phyloP scores from a whole-genome alignment of 2,329 filamentous ascomycete species.

The Colletotrichum eremochloae region DNA sequence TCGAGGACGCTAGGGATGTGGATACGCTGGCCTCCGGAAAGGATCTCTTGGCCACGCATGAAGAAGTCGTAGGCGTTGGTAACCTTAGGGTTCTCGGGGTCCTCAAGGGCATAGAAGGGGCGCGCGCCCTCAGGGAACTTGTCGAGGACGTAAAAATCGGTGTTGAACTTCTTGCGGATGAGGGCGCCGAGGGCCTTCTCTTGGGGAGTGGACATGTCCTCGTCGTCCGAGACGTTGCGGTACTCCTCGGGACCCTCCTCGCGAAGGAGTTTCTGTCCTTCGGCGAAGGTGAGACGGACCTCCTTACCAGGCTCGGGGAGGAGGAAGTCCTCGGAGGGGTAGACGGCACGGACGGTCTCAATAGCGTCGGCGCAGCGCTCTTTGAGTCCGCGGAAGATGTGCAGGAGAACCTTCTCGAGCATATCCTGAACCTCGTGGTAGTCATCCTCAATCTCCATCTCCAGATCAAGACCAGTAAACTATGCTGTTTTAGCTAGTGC shows the following conservation, averaged over 20 bases:
- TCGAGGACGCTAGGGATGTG: slow-evolving; percentile 74
- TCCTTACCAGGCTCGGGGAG: slow-evolving; percentile 81
- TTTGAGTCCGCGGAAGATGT: slow-evolving; percentile 83
- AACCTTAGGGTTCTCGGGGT: slow-evolving; percentile 70
- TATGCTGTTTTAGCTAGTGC: neutral
- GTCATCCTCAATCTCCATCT: slow-evolving; percentile 87
- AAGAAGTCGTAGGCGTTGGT: slow-evolving; percentile 86
- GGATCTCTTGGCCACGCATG: slow-evolving; percentile 91
- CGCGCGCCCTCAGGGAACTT: slow-evolving; percentile 92
- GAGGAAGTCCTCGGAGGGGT: slow-evolving; percentile 83
- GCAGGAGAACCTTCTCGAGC: slow-evolving; percentile 80
- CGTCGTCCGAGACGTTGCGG: slow-evolving; percentile 78
- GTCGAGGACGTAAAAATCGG: slow-evolving; percentile 97
- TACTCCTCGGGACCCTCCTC: slow-evolving; percentile 78
- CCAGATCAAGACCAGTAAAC: slow-evolving; percentile 90
- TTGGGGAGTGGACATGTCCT: slow-evolving; percentile 84
- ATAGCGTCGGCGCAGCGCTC: slow-evolving; percentile 78
- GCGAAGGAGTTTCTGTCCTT: slow-evolving; percentile 82
- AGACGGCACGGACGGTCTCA: slow-evolving; percentile 78
- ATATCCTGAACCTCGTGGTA: slow-evolving; percentile 82
- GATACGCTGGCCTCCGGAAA: slow-evolving; percentile 70
- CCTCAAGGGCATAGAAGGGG: slow-evolving; percentile 92
- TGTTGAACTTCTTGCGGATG: slow-evolving; percentile 88
- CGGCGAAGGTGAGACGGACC: slow-evolving; percentile 81
- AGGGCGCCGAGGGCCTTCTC: slow-evolving; percentile 91